Evolutionary conservation across 176 grass and related monocot genomes (phyloP), one percentile per base, ranked within the genome.

Genomic region (Otatea glauca): DNA sequence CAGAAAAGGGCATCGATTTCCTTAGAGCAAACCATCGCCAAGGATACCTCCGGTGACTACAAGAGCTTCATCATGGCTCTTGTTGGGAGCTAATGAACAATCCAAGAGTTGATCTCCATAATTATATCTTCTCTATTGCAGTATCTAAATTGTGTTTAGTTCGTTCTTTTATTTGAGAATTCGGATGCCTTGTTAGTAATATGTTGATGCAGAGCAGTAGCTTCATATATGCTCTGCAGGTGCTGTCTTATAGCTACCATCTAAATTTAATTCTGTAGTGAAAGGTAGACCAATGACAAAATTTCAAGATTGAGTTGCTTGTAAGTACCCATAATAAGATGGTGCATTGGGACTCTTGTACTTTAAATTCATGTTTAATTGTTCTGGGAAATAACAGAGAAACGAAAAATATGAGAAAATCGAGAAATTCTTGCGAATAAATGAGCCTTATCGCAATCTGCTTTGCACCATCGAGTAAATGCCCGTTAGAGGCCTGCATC

Each of bases 51-150:
- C 4, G 87, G 91, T 11, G 87, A 98, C 68, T 95, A 93, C 79
- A 90, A 89, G 81, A 85, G 41, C 70, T 95, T 98, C 49, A 88
- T 98, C 43, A 92, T 88, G 67, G 87, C 91, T 81, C 90, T 98
- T 16, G 76, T 90, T 23, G 92, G 91, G 37, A 76, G 85, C 84
- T 88, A 74, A 75, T 70, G 56, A 72, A 82, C 15, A 50, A 71
- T 45, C 78, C 78, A 56, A 69, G 0, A 78, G 6, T 29, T 61
- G 11, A 25, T 60, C 1, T 29, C 50, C 43, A 43, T 9, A 29
- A 60, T 23, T 23, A 67, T 32, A 8, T 72, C n/a, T 17, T 81
- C 34, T 25, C 2, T 14, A 10, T 20, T 83, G 6, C 16, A 16
- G 15, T 72, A 48, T 62, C 39, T 48, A 45, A 37, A 48, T 48